phyloP scores from a whole-genome alignment of 371 early-diverging fungal species.

The Rhizopus sp. region DNA sequence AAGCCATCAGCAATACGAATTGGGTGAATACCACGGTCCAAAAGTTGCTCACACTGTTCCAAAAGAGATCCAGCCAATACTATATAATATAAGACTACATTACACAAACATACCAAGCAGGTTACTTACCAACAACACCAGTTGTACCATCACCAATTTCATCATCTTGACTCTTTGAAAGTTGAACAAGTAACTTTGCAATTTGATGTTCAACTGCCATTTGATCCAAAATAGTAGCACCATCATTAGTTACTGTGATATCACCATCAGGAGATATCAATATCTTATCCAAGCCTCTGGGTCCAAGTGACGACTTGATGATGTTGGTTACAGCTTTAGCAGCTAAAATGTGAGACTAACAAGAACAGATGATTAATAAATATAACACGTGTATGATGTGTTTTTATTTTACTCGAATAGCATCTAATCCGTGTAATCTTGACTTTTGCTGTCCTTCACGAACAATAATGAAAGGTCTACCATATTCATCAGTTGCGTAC shows the following conservation, averaged over 20 bases:
- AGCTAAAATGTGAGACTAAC: slow-evolving; percentile 96
- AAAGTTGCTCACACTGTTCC: slow-evolving; percentile 94
- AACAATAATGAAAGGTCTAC: slow-evolving; percentile 95
- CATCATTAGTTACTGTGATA: slow-evolving; percentile 99
- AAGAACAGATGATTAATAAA: not conserved
- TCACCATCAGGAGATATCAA: slow-evolving; percentile 99
- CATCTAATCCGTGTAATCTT: slow-evolving; percentile 86
- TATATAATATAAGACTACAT: slow-evolving; percentile 24
- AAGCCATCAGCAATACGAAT: slow-evolving; percentile 99
- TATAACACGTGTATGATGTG: not conserved
- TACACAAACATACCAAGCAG: not conserved
- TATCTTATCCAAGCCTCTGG: slow-evolving; percentile 99
- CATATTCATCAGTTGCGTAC: slow-evolving; percentile 90
- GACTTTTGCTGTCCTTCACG: slow-evolving; percentile 92
- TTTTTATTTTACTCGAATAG: slow-evolving; percentile 76
- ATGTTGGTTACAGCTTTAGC: slow-evolving; percentile 97
- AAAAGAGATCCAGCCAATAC: slow-evolving; percentile 98
- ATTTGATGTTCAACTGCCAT: slow-evolving; percentile 99
- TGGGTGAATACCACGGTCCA: slow-evolving; percentile 99
- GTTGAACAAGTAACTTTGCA: slow-evolving; percentile 96
- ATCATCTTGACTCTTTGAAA: slow-evolving; percentile 99
- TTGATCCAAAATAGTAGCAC: slow-evolving; percentile 99
- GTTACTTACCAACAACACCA: slow-evolving; percentile 91
- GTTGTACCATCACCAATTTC: slow-evolving; percentile 99
- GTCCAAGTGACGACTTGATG: slow-evolving; percentile 98